These are phyloP conservation scores for Neonothopanus nambi DNA, from an alignment of 1,284 basidiomycete species.

Conservation along the genomic window DNA sequence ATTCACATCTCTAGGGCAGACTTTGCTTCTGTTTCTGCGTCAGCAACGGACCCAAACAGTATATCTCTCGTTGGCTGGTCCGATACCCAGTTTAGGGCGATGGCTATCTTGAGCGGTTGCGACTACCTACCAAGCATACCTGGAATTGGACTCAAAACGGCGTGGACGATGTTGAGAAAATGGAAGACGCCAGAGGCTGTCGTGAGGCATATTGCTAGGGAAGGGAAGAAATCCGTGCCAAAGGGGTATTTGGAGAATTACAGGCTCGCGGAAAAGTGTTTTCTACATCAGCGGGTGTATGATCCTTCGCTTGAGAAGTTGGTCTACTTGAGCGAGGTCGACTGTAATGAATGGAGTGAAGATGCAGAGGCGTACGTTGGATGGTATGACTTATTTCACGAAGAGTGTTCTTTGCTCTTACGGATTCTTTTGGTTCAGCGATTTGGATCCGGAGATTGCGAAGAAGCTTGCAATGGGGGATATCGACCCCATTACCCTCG, in stretches of 20 bases:
- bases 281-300: constrained; percentile 93
- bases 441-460: constrained; percentile 59
- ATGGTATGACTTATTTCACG: constrained; percentile 48
- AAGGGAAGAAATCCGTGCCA: constrained; percentile 87
- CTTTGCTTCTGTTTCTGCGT: constrained; percentile 67
- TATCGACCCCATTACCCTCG: constrained; percentile 72
- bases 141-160: constrained; percentile 96
- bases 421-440: constrained; percentile 36
- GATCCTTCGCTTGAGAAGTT: constrained; percentile 69
- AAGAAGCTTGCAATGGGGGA: constrained; percentile 75
- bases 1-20: constrained; percentile 78
- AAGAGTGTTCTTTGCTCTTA: constrained; percentile 2
- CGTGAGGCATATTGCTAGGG: constrained; percentile 76
- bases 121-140: constrained; percentile 95
- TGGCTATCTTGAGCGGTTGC: constrained; percentile 97
- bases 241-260: constrained; percentile 74
- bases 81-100: constrained; percentile 86
- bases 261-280: constrained; percentile 86
- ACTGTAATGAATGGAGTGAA: constrained; percentile 52
- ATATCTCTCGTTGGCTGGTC: constrained; percentile 89
- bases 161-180: constrained; percentile 79
- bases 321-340: constrained; percentile 66
- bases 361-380: constrained; percentile 78
- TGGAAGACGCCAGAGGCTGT: constrained; percentile 89
- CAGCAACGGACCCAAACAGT: constrained; percentile 45